These are phyloP conservation scores for Blepharisma stoltei DNA, from an alignment of 73 alveolate species.

Conservation along the genomic window DNA sequence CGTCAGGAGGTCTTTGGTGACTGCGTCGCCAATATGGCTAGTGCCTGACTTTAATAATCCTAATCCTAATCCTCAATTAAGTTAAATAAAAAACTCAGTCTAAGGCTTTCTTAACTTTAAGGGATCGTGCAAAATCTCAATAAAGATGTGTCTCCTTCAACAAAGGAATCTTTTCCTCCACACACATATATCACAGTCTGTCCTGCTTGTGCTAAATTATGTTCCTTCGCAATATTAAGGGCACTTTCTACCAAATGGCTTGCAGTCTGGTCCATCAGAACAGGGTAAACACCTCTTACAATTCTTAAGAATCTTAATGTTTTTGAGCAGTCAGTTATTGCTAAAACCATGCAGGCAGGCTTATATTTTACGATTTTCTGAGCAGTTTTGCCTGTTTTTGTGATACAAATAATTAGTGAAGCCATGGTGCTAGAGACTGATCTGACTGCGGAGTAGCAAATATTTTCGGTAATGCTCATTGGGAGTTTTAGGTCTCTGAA, in stretches of 20 bases:
- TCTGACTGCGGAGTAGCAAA: constrained; percentile 33
- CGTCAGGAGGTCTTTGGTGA: too few species aligned
- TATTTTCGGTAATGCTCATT: constrained; percentile 21
- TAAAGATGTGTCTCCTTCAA: constrained; percentile 18
- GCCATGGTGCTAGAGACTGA: constrained; percentile 32
- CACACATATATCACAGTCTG: not conserved
- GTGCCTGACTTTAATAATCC: too few species aligned
- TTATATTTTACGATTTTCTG: constrained; percentile 5
- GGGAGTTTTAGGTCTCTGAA: not conserved
- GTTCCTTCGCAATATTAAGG: not conserved
- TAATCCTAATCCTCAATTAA: too few species aligned
- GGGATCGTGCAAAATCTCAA: too few species aligned
- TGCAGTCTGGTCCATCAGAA: not conserved
- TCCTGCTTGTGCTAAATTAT: not conserved
- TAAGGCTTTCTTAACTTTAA: too few species aligned
- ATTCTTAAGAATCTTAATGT: constrained; percentile 19
- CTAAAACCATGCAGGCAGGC: constrained; percentile 32
- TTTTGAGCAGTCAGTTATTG: constrained; percentile 4
- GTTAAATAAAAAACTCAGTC: too few species aligned
- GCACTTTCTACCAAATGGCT: constrained; percentile 10
- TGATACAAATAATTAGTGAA: constrained; percentile 26
- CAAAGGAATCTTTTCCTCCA: not conserved
- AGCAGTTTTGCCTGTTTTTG: constrained; percentile 35
- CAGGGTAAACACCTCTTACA: constrained; percentile 36
- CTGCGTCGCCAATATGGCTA: too few species aligned